Conservation (phyloP, 225 moss, liverwort and hornwort species). For the Sphagnum contortum region DNA sequence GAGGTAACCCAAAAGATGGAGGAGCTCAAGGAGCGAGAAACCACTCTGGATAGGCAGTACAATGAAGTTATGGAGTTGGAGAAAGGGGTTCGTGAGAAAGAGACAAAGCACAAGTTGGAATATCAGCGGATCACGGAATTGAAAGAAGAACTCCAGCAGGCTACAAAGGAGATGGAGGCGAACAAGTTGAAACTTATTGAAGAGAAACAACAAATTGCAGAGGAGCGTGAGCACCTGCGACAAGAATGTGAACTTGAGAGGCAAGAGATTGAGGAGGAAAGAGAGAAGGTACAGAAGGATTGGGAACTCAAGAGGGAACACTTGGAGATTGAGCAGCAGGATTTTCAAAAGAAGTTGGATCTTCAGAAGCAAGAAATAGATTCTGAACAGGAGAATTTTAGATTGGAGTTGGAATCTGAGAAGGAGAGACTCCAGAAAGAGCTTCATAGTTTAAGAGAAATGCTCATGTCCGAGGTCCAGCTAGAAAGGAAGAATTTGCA, state of each 20-base stretch:
- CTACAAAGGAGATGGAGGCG: slow-evolving; percentile 15
- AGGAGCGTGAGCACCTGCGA: too few species aligned
- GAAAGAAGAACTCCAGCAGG: slow-evolving; percentile 8
- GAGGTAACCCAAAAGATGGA: slow-evolving; percentile 9
- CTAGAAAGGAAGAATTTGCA: slow-evolving; percentile 37
- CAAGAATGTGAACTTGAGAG: slow-evolving; percentile 5
- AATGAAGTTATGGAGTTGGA: slow-evolving; percentile 25
- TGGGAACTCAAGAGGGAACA: slow-evolving; percentile 61
- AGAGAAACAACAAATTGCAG: too few species aligned
- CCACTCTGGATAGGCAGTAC: slow-evolving; percentile 17
- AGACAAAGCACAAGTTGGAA: slow-evolving; percentile 13
- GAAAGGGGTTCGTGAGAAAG: slow-evolving; percentile 10
- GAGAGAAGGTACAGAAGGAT: slow-evolving; percentile 30
- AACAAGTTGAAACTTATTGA: slow-evolving; percentile 7
- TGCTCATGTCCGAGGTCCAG: slow-evolving; percentile 45
- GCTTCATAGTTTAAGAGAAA: slow-evolving; percentile 23
- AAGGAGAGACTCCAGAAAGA: slow-evolving; percentile 31
- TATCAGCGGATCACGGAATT: slow-evolving; percentile 9
- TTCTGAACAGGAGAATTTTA: slow-evolving; percentile 35
- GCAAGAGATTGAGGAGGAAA: slow-evolving; percentile 11
- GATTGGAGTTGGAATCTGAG: slow-evolving; percentile 26
- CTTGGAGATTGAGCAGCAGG: slow-evolving; percentile 45
- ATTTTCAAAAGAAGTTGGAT: slow-evolving; percentile 46
- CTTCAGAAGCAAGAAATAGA: slow-evolving; percentile 36
- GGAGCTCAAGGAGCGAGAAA: slow-evolving; percentile 19